Base-by-base conservation (phyloP, 805 yeast species). In the Saturnispora besseyi region DNA sequence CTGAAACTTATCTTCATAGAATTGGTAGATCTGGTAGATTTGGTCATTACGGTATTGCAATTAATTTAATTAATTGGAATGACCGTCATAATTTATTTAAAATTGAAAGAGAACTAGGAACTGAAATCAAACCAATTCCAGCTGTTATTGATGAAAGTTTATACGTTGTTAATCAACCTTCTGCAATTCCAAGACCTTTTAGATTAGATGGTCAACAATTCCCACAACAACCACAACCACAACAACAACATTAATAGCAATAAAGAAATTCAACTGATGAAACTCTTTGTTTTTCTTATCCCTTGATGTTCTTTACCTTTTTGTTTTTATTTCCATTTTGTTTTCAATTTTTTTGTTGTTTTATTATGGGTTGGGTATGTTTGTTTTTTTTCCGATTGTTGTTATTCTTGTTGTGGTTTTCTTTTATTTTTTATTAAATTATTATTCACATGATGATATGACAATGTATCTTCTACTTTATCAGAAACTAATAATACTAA, bases 11-110 rank as follows among this genome's bases (percentile, higher is more conserved):
- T 66, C 77, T 93, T 60, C 99, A 93, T 73, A 86, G 98, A 77
- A 93, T 91, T 60, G 98, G 98, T 77, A 88, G 99, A 75, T 89
- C 97, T 7, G 98, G 99, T 59, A 87, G 99, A 76, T 93, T 87
- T 63, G 99, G 99, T 57, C 99, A 93, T 67, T 80, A 90, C 64
- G 99, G 99, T 76, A 77, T 93, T 65, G 99, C 99, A 31, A 89
- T 93, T 63, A 93, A 93, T 71, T 78, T 93, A 61, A 88, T 93
- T 73, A 87, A 90, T 67, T 91, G 97, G 96, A 82, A 89, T 62
- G 99, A 93, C 67, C 81, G 98, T 65, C 89, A 86, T 70, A 87
- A 86, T 63, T 75, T 93, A 62, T 91, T 89, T 70, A 87, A 87
- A 68, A 90, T 93, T 60, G 99, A 93, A 69, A 96, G 91, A 70